Conservation (phyloP, 371 early-diverging fungal species). For the Apophysomyces sp. region DNA sequence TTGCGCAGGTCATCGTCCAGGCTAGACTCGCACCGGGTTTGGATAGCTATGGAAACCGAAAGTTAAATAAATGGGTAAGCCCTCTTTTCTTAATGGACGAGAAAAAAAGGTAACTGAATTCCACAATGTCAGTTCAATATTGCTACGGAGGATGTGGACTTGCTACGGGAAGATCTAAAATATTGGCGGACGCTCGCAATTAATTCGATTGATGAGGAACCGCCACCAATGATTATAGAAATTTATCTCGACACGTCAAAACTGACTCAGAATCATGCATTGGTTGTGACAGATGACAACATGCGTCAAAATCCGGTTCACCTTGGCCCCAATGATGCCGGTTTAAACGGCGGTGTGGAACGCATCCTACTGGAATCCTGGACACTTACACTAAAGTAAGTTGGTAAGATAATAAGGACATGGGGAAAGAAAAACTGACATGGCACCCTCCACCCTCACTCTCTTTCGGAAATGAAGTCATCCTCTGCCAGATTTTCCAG, state of each 20-base stretch:
- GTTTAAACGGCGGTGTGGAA: constrained; percentile 10
- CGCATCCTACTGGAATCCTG: constrained; percentile 77
- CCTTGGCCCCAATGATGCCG: background rate
- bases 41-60: constrained; percentile 9
- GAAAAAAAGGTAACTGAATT: background rate
- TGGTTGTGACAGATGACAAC: constrained; percentile 50
- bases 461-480: constrained; percentile 21
- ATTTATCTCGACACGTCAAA: constrained; percentile 72
- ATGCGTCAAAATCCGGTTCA: background rate
- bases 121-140: constrained; percentile 69
- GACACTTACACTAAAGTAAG: constrained; percentile 74
- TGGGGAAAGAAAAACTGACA: background rate
- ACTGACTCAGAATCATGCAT: constrained; percentile 49
- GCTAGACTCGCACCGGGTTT: constrained; percentile 25
- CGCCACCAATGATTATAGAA: constrained; percentile 75
- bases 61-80: constrained; percentile 30
- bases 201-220: constrained; percentile 22
- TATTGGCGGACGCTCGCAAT: constrained; percentile 62
- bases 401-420: background rate
- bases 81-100: too few relatives aligned
- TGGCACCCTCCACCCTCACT: background rate
- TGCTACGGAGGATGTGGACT: constrained; percentile 72
- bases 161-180: constrained; percentile 66
- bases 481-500: constrained; percentile 51
- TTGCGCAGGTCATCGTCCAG: constrained; percentile 62